Evolutionary conservation across 495 filamentous ascomycete genomes (phyloP).

Genomic region (Tuber umbilicatum): DNA sequence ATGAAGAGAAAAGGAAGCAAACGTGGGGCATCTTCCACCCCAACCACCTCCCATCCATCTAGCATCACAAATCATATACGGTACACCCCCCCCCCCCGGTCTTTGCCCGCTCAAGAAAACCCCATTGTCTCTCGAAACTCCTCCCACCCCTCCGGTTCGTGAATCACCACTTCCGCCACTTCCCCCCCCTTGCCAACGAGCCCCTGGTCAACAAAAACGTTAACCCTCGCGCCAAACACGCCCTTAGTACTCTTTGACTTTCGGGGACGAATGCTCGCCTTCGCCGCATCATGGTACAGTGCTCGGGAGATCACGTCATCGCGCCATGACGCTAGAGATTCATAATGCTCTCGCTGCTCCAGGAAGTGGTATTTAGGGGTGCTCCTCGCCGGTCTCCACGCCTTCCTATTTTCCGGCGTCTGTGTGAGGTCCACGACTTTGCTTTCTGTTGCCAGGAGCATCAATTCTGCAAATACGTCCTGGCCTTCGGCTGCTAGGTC

Average conservation of each 20-base stretch:
- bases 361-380: slow-evolving; percentile 56
- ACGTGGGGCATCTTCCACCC: neutral
- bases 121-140: slow-evolving; percentile 41
- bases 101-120: slow-evolving; percentile 22
- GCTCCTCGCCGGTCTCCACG: slow-evolving; percentile 56
- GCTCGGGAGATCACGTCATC: slow-evolving; percentile 49
- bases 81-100: slow-evolving; percentile 10
- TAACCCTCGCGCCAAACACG: slow-evolving; percentile 47
- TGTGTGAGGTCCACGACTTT: slow-evolving; percentile 52
- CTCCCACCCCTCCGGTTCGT: slow-evolving; percentile 44
- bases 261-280: slow-evolving; percentile 47
- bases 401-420: slow-evolving; percentile 50
- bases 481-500: slow-evolving; percentile 60
- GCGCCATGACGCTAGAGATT: slow-evolving; percentile 56
- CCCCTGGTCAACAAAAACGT: slow-evolving; percentile 46
- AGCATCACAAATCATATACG: slow-evolving; percentile 14
- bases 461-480: slow-evolving; percentile 64
- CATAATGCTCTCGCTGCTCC: slow-evolving; percentile 56
- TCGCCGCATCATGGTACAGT: slow-evolving; percentile 47
- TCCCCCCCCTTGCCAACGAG: slow-evolving; percentile 40
- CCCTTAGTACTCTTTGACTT: slow-evolving; percentile 42
- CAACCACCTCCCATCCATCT: neutral
- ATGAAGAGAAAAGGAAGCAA: neutral
- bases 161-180: slow-evolving; percentile 42
- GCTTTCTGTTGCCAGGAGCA: slow-evolving; percentile 58